Conservation (phyloP, 1,284 basidiomycete species). For the Irpex rosettiformis region DNA sequence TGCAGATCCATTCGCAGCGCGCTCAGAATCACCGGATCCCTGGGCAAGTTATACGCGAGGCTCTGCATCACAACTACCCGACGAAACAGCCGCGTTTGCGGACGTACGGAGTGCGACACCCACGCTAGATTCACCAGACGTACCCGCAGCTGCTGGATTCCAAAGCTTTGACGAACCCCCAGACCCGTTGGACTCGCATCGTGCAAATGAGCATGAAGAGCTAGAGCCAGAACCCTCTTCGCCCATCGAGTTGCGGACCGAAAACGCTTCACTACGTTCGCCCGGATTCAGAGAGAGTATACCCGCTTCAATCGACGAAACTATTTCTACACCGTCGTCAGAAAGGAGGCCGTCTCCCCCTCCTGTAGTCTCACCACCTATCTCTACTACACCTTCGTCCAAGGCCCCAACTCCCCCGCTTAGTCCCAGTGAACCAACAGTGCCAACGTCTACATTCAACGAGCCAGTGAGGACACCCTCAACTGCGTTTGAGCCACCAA, state of each 20-base stretch:
- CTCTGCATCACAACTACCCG: constrained; percentile 17
- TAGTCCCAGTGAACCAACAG: constrained; percentile 19
- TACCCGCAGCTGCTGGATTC: constrained; percentile 1
- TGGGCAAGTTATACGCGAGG: constrained; percentile 49
- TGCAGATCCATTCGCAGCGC: constrained; percentile 65
- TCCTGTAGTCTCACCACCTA: constrained; percentile 1
- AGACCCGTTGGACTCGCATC: constrained; percentile 43
- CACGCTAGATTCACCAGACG: constrained; percentile 21
- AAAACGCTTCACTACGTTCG: constrained; percentile 16
- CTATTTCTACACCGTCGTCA: background rate
- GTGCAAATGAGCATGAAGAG: constrained; percentile 19
- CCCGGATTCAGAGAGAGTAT: constrained; percentile 31
- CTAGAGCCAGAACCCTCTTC: constrained; percentile 2
- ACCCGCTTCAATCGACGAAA: constrained; percentile 22
- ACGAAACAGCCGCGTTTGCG: constrained; percentile 32
- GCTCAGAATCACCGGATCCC: constrained; percentile 72
- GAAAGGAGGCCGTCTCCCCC: background rate
- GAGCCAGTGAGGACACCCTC: constrained; percentile 19
- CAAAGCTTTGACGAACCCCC: constrained; percentile 9
- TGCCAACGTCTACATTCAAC: constrained; percentile 18
- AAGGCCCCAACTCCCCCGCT: constrained; percentile 13
- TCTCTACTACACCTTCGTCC: constrained; percentile 10
- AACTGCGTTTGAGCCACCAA: constrained; percentile 18
- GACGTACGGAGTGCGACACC: constrained; percentile 28
- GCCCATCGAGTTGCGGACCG: constrained; percentile 8